Percentiles rank a stretch among this genome's conserved stretches.
Evolutionary conservation across 306 rosid species (phyloP).

Genomic region (Senna siamea): DNA sequence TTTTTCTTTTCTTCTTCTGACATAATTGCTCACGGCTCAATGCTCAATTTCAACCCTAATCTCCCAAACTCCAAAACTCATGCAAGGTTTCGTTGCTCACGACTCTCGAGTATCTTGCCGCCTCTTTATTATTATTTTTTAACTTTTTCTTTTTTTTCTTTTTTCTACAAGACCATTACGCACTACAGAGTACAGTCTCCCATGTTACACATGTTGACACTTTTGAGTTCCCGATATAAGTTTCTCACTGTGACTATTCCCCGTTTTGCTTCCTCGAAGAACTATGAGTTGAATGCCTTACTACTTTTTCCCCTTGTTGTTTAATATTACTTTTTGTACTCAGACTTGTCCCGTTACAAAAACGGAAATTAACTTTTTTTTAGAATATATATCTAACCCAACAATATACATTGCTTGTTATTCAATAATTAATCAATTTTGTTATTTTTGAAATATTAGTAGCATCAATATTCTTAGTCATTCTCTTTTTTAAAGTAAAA

Average conservation of each 20-base stretch:
- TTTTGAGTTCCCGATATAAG: not conserved
- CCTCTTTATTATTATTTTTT: not conserved
- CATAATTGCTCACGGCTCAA: conserved; percentile 16
- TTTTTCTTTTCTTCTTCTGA: conserved; percentile 1
- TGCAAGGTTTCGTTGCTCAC: conserved; percentile 18
- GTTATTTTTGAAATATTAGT: no score
- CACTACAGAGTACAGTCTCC: not conserved
- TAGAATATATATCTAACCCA: not conserved
- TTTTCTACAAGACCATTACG: not conserved
- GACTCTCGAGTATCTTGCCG: conserved; percentile 33
- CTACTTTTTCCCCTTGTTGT: not conserved
- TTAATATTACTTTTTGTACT: not conserved
- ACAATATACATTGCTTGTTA: no score
- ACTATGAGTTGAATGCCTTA: not conserved
- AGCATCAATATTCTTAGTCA: no score
- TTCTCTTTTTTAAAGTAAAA: no score
- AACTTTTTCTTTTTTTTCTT: no score
- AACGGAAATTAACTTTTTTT: not conserved
- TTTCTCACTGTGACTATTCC: not conserved
- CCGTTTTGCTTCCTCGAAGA: not conserved
- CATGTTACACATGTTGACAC: not conserved
- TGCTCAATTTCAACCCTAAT: not conserved
- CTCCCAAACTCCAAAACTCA: conserved; percentile 21
- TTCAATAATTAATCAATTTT: no score
- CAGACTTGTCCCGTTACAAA: not conserved